Conservation (phyloP, 2,329 filamentous ascomycete genomes). For the Zasmidium citrigriseum region DNA sequence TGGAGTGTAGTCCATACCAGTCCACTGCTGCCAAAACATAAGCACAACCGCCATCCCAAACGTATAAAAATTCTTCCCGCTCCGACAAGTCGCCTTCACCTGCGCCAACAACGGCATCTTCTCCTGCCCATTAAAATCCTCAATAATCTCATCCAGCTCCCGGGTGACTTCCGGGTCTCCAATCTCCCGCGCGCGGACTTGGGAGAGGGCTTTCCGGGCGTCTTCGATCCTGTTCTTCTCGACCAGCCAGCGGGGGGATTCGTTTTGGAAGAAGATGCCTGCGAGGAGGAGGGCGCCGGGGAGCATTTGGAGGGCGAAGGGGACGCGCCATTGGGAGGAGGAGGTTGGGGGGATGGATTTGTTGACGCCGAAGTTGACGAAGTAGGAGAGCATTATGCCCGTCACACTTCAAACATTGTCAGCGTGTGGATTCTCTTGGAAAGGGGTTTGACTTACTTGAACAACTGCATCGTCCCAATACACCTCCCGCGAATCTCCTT, state of each 20-base stretch:
- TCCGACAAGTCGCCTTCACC: conserved; percentile 39
- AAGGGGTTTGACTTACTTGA: conserved; percentile 29
- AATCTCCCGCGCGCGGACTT: conserved; percentile 38
- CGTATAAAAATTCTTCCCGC: conserved; percentile 43
- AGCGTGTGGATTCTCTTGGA: conserved; percentile 39
- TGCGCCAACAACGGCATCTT: conserved; percentile 42
- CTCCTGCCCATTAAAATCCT: conserved; percentile 47
- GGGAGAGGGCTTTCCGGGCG: conserved; percentile 44
- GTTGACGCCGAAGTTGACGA: conserved; percentile 55
- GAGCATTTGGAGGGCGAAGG: conserved; percentile 55
- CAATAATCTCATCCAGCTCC: conserved; percentile 47
- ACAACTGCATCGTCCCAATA: conserved; percentile 34
- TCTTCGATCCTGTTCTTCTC: conserved; percentile 51
- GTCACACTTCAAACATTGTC: conserved; percentile 39
- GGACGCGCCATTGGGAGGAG: conserved; percentile 55
- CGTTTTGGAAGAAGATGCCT: conserved; percentile 54
- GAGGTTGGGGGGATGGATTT: conserved; percentile 44
- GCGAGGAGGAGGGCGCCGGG: conserved; percentile 53
- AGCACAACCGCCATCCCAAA: conserved; percentile 44
- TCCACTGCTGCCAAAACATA: conserved; percentile 48
- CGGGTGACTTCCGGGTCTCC: conserved; percentile 39
- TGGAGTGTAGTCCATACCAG: conserved; percentile 25
- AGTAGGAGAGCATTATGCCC: conserved; percentile 53
- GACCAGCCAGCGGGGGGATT: conserved; percentile 57
- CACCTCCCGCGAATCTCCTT: conserved; percentile 37